phyloP scores from a whole-genome alignment of 176 grass and related monocot species.

The Zea luxurians region DNA sequence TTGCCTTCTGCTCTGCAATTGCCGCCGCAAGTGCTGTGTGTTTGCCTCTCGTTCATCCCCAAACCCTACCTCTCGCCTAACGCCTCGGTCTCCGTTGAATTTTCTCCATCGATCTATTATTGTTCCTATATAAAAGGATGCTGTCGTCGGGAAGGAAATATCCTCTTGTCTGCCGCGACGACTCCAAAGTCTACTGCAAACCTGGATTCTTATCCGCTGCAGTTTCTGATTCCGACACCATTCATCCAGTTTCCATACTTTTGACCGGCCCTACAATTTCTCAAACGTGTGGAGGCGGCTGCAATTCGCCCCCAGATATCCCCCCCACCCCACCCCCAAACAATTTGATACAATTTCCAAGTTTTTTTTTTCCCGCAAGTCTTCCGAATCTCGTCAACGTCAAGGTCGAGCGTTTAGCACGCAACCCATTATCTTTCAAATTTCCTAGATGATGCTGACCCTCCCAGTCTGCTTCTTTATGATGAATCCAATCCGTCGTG shows the following conservation, averaged over 20 bases:
- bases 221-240: slow-evolving; percentile 1
- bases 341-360: not conserved
- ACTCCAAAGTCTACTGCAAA: not conserved
- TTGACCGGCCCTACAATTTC: not conserved
- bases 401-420: slow-evolving; percentile 6
- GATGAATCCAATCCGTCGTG: slow-evolving; percentile 17
- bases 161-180: not conserved
- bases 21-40: too few species aligned
- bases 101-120: too few species aligned
- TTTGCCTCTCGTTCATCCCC: too few species aligned
- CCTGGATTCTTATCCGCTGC: slow-evolving; percentile 31
- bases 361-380: not conserved
- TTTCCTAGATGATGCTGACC: slow-evolving; percentile 13
- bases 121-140: too few species aligned
- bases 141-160: too few species aligned
- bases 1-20: too few species aligned
- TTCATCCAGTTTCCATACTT: not conserved
- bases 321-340: too few species aligned
- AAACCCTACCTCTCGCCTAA: too few species aligned
- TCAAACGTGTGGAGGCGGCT: not conserved
- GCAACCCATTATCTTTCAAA: slow-evolving; percentile 16
- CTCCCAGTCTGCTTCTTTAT: not conserved
- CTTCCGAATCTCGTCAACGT: not conserved
- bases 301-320: slow-evolving; percentile 13
- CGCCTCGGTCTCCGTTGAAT: too few species aligned